Evolutionary conservation across 225 moss, liverwort and hornwort genomes (phyloP).

Genomic region (Marchantia paleacea): DNA sequence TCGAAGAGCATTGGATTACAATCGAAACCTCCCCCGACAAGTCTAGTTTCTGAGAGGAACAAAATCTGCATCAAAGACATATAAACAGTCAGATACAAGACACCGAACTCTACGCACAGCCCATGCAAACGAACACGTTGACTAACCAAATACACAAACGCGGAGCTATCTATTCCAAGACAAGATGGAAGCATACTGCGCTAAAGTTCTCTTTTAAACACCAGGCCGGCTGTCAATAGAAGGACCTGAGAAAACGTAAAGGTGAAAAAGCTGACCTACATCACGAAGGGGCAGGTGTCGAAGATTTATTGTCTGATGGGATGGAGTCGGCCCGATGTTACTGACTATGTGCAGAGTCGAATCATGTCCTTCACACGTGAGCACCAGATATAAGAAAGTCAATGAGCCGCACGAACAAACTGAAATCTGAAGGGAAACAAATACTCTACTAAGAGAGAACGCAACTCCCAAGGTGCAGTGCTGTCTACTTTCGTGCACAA

Average conservation of each 20-base stretch:
- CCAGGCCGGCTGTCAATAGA: too few relatives aligned
- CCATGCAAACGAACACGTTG: not conserved
- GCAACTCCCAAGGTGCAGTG: not conserved
- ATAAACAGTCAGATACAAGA: conserved; percentile 4
- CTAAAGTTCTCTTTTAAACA: not conserved
- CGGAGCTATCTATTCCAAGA: not conserved
- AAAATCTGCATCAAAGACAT: conserved; percentile 57
- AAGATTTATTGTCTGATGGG: conserved; percentile 76
- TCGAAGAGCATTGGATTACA: conserved; percentile 99
- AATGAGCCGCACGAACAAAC: not conserved
- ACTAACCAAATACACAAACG: not conserved
- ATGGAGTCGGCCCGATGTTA: conserved; percentile 77
- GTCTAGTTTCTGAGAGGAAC: conserved; percentile 86
- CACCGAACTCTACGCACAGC: not conserved
- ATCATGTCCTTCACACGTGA: conserved; percentile 71
- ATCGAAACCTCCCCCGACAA: conserved; percentile 93
- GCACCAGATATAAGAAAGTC: not conserved
- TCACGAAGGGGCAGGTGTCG: conserved; percentile 96
- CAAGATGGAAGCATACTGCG: not conserved
- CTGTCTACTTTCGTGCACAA: not conserved
- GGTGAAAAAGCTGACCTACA: conserved; percentile 96
- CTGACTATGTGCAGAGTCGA: conserved; percentile 89
- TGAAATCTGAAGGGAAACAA: too few relatives aligned
- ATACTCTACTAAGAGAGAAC: too few relatives aligned
- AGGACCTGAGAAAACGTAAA: conserved; percentile 1